Evolutionary conservation across 768 basidiomycete genomes (phyloP).

Genomic region (Cubamyces lactineus): DNA sequence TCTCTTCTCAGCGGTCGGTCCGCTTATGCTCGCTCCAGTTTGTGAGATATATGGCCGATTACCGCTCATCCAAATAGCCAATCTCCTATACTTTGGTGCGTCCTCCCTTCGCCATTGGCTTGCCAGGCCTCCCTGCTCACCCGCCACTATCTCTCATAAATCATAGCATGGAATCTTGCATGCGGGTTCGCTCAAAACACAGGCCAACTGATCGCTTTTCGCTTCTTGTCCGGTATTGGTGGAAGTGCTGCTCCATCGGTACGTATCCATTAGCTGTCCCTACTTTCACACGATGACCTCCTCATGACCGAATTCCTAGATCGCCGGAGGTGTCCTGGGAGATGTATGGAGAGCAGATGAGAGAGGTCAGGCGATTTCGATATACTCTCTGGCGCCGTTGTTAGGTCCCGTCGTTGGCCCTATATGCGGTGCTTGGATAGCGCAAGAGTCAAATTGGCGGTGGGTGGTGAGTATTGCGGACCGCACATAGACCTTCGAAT

Average conservation of each 20-base stretch:
- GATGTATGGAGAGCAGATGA: conserved; percentile 66
- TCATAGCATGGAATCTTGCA: conserved; percentile 59
- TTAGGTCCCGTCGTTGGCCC: conserved; percentile 70
- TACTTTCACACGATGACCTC: background rate
- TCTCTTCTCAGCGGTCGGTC: conserved; percentile 47
- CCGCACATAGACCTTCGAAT: background rate
- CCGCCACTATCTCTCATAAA: background rate
- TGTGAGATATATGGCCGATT: conserved; percentile 76
- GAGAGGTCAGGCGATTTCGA: conserved; percentile 64
- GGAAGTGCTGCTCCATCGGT: conserved; percentile 69
- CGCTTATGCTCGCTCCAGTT: conserved; percentile 58
- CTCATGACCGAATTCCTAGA: conserved; percentile 8
- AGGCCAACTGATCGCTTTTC: conserved; percentile 63
- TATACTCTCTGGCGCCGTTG: conserved; percentile 67
- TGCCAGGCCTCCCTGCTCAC: background rate
- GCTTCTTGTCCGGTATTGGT: conserved; percentile 73
- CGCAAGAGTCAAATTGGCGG: conserved; percentile 66
- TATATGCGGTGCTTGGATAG: conserved; percentile 69
- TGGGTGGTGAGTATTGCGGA: conserved; percentile 51
- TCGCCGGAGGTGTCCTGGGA: conserved; percentile 67
- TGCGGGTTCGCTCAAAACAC: conserved; percentile 62
- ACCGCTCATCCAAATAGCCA: conserved; percentile 60
- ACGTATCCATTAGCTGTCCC: background rate
- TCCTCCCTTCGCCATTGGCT: background rate
- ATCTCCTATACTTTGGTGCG: conserved; percentile 68